Evolutionary conservation across 306 rosid genomes (phyloP).

Genomic region (Luffa acutangula): DNA sequence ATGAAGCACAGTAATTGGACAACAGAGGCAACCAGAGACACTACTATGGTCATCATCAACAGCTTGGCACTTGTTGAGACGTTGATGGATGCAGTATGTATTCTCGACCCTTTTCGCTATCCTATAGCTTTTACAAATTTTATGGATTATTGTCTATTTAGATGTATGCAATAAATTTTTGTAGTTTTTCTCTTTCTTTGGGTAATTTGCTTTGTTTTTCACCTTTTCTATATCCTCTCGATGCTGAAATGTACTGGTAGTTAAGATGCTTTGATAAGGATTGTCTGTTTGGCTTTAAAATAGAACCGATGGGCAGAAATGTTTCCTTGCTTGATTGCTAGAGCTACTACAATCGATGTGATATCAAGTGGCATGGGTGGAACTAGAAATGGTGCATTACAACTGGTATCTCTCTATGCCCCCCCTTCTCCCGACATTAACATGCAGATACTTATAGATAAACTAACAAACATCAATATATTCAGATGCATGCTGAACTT

Average conservation of each 20-base stretch:
- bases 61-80: conserved; percentile 49
- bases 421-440: not conserved
- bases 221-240: not conserved
- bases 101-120: conserved; percentile 6
- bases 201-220: not conserved
- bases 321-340: conserved; percentile 59
- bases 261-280: not conserved
- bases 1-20: conserved; percentile 33
- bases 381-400: conserved; percentile 52
- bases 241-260: not conserved
- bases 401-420: conserved; percentile 42
- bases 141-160: not conserved
- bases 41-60: conserved; percentile 33
- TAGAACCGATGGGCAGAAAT: conserved; percentile 76
- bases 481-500: conserved; percentile 71
- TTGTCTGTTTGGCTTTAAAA: conserved; percentile 11
- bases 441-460: not conserved
- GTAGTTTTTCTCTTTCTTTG: not conserved
- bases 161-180: not conserved
- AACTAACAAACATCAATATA: not conserved
- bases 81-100: conserved; percentile 57
- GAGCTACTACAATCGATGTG: conserved; percentile 40
- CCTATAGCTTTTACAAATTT: not conserved
- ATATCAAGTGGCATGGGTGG: conserved; percentile 46
- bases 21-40: conserved; percentile 53